phyloP scores from a whole-genome alignment of 1,284 basidiomycete species.

The Agroathelia rolfsii region DNA sequence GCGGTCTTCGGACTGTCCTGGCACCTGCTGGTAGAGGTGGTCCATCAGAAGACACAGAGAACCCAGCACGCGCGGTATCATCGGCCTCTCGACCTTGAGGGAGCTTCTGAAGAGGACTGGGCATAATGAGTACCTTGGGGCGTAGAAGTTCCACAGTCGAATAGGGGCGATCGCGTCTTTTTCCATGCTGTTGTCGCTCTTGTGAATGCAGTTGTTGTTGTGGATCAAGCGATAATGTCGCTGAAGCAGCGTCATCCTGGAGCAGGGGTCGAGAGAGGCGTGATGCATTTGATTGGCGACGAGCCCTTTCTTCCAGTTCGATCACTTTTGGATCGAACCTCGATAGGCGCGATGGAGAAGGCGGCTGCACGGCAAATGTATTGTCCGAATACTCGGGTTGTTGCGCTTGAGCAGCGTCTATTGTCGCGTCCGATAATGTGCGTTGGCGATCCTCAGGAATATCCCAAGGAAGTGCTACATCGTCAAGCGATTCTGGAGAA shows the following conservation, averaged over 20 bases:
- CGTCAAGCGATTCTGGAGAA: slow-evolving; percentile 38
- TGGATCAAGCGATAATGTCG: slow-evolving; percentile 25
- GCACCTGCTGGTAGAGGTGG: slow-evolving; percentile 62
- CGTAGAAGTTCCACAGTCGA: slow-evolving; percentile 68
- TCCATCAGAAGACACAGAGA: slow-evolving; percentile 52
- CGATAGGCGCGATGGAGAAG: slow-evolving; percentile 48
- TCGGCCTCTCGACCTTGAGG: too few species aligned
- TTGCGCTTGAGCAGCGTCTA: slow-evolving; percentile 14
- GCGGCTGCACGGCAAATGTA: slow-evolving; percentile 50
- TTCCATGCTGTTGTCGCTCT: too few species aligned
- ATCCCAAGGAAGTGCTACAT: too few species aligned
- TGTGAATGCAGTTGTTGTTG: too few species aligned
- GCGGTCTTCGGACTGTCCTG: slow-evolving; percentile 39
- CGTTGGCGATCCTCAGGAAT: slow-evolving; percentile 24
- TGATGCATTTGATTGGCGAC: slow-evolving; percentile 58
- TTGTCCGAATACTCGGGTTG: slow-evolving; percentile 35
- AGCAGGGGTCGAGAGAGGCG: slow-evolving; percentile 52
- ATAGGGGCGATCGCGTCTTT: slow-evolving; percentile 45
- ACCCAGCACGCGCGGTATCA: slow-evolving; percentile 49
- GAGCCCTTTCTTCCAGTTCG: slow-evolving; percentile 42
- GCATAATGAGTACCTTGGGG: slow-evolving; percentile 79
- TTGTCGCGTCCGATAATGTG: slow-evolving; percentile 26
- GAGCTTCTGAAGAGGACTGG: slow-evolving; percentile 71
- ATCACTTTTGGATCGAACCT: slow-evolving; percentile 62
- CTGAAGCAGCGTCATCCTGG: slow-evolving; percentile 42